These are phyloP conservation scores for Rhizopus arrhizus DNA, from an alignment of 371 early-diverging fungal genomes.

Conservation along the genomic window DNA sequence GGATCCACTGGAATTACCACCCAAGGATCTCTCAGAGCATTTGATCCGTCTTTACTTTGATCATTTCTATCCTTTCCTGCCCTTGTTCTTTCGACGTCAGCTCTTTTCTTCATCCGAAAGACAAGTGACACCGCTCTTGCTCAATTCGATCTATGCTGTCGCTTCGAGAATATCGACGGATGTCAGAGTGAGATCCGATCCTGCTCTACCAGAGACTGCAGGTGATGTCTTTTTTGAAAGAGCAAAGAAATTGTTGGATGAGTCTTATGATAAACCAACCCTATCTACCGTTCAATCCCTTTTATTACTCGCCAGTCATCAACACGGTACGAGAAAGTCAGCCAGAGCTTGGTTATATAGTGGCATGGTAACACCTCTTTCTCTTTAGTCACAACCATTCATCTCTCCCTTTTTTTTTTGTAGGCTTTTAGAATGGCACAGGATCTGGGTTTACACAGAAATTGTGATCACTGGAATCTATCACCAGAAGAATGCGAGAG, in stretches of 20 bases:
- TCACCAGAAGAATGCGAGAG: conserved; percentile 44
- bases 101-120: conserved; percentile 27
- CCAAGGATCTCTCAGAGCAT: conserved; percentile 57
- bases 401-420: neutral
- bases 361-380: conserved; percentile 42
- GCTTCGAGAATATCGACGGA: conserved; percentile 50
- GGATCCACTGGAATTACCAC: conserved; percentile 42
- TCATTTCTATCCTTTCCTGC: conserved; percentile 55
- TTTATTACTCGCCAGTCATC: conserved; percentile 53
- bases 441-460: conserved; percentile 48
- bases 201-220: conserved; percentile 38
- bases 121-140: conserved; percentile 42
- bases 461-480: conserved; percentile 51
- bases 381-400: too few species aligned
- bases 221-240: conserved; percentile 52
- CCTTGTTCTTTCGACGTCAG: conserved; percentile 50
- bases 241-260: conserved; percentile 51
- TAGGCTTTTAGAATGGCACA: conserved; percentile 57
- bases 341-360: conserved; percentile 53
- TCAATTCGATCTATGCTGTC: conserved; percentile 56
- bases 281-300: conserved; percentile 65
- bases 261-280: conserved; percentile 57
- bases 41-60: conserved; percentile 56
- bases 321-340: conserved; percentile 56
- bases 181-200: conserved; percentile 40